A percentile compares a stretch with the other conserved stretches of the same genome.
Conservation (phyloP, 164 flowering plant species). For the Stephania yunnanensis region DNA sequence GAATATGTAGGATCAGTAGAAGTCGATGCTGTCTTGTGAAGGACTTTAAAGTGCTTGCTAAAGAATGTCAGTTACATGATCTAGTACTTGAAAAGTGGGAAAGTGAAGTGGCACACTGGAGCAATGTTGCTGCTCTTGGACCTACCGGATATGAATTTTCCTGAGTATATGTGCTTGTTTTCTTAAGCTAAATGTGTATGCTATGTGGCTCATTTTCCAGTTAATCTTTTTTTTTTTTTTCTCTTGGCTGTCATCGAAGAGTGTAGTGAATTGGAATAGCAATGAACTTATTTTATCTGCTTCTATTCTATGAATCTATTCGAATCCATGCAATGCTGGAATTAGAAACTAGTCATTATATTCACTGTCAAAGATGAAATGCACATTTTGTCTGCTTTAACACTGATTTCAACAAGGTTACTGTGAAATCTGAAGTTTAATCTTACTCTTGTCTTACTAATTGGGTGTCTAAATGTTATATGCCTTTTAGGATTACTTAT, state of each 20-base stretch:
- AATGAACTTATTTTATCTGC: neutral
- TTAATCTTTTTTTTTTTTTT: no score
- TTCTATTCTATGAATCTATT: no score
- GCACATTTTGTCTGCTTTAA: neutral
- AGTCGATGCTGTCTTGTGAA: slow-evolving; percentile 39
- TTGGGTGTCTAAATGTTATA: neutral
- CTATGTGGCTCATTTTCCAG: neutral
- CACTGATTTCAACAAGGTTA: neutral
- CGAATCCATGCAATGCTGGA: neutral
- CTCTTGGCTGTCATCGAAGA: neutral
- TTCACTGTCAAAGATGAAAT: neutral
- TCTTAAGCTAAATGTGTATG: no score
- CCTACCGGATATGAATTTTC: slow-evolving; percentile 38
- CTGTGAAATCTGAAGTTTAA: neutral
- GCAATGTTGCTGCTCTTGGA: slow-evolving; percentile 54
- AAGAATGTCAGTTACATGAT: slow-evolving; percentile 38
- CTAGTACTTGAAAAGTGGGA: slow-evolving; percentile 64
- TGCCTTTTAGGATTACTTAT: no score
- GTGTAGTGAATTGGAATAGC: neutral
- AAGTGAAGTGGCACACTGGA: slow-evolving; percentile 36
- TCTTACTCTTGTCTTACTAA: no score
- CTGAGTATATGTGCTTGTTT: slow-evolving; percentile 35
- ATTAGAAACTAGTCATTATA: no score
- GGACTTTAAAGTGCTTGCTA: slow-evolving; percentile 56
- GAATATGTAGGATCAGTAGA: slow-evolving; percentile 50